Conservation (phyloP, 257 asterid genomes). For the Nicotiana tomentosiformis region DNA sequence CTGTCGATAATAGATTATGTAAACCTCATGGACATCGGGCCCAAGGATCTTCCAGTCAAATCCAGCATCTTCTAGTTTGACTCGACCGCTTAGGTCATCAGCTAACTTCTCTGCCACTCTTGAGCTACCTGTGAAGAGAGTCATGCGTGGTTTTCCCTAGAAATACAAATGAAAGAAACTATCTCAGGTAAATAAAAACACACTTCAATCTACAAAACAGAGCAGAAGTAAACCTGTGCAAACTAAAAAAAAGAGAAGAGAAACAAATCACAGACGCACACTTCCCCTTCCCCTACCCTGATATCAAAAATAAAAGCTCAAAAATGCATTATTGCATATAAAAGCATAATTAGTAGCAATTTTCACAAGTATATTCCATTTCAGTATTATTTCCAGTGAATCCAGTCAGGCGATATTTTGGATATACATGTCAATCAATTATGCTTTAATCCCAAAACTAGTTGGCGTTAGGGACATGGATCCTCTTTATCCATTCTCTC, state of each 20-base stretch:
- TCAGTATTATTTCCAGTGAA: background rate
- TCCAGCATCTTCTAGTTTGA: conserved; percentile 94
- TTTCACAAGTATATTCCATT: background rate
- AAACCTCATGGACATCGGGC: conserved; percentile 88
- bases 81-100: conserved; percentile 68
- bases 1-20: background rate
- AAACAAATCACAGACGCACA: background rate
- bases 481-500: background rate
- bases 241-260: background rate
- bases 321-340: background rate
- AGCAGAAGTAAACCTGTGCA: background rate
- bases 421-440: background rate
- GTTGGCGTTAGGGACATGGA: background rate
- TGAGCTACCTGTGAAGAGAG: conserved; percentile 95
- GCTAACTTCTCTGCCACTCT: conserved; percentile 91
- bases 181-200: background rate
- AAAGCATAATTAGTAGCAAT: background rate
- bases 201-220: background rate
- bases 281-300: background rate
- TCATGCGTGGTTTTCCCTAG: conserved; percentile 93
- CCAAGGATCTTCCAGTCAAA: conserved; percentile 99
- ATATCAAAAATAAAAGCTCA: background rate
- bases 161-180: conserved; percentile 6
- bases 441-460: no score
- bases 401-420: background rate